Evolutionary conservation across 257 asterid species (phyloP).

Genomic region (Vinca minor): DNA sequence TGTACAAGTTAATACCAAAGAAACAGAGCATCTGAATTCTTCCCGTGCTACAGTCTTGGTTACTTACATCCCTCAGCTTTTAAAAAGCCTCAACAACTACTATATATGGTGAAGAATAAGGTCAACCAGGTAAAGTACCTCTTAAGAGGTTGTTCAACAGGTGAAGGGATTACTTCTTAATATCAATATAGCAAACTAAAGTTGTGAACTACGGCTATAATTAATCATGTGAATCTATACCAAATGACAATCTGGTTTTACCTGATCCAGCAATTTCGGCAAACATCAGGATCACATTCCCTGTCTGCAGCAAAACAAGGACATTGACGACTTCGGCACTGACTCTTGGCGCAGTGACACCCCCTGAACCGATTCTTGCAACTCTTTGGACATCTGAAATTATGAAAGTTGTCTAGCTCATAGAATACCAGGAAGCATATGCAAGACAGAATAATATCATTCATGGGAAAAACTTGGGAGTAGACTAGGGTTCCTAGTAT

Average conservation of each 20-base stretch:
- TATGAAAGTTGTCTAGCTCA: conserved; percentile 6
- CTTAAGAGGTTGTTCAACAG: no score
- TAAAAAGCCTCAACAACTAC: no score
- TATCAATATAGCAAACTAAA: neutral
- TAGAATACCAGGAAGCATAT: neutral
- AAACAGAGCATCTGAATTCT: no score
- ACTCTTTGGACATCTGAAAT: conserved; percentile 74
- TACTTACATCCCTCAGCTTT: no score
- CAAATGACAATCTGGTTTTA: conserved; percentile 18
- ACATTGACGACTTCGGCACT: conserved; percentile 97
- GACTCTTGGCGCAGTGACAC: conserved; percentile 96
- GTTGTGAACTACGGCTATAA: neutral
- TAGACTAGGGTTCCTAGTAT: neutral
- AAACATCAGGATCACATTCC: conserved; percentile 97
- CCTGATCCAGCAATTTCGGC: conserved; percentile 98
- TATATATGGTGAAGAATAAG: no score
- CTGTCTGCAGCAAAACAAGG: conserved; percentile 96
- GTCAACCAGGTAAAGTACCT: no score
- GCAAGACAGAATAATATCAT: conserved; percentile 5
- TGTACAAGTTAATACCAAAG: no score
- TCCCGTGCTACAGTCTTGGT: no score
- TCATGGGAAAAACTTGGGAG: neutral
- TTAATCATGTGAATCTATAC: no score
- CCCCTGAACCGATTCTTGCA: conserved; percentile 98
- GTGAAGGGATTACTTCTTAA: no score